Conservation (phyloP, 331 rosid genomes). For the Cydonia oblonga region DNA sequence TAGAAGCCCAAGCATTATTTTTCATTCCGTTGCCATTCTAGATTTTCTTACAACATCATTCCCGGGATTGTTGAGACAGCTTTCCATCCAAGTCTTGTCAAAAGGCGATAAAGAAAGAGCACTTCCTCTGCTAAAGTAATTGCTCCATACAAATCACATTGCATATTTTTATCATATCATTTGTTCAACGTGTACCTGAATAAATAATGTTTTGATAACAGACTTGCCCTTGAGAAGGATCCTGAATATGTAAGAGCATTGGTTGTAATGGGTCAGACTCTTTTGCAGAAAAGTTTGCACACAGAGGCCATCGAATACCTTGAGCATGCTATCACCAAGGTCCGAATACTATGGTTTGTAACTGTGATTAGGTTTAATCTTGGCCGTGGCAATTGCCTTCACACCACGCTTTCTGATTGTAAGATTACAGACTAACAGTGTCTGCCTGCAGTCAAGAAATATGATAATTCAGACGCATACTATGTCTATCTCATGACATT, state of each 20-base stretch:
- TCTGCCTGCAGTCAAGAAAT: background rate
- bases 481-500: background rate
- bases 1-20: conserved; percentile 4
- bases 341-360: conserved; percentile 15
- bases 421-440: background rate
- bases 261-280: conserved; percentile 70
- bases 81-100: conserved; percentile 51
- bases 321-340: conserved; percentile 70
- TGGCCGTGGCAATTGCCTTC: background rate
- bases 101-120: conserved; percentile 49
- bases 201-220: conserved; percentile 1
- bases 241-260: conserved; percentile 66
- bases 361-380: background rate
- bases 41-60: conserved; percentile 9
- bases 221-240: conserved; percentile 78
- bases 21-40: background rate
- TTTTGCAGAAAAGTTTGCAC: conserved; percentile 44
- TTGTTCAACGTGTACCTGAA: background rate
- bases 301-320: conserved; percentile 55
- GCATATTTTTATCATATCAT: background rate
- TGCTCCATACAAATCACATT: background rate
- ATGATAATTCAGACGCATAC: background rate
- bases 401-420: background rate
- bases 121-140: conserved; percentile 62
- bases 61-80: conserved; percentile 40